phyloP scores from a whole-genome alignment of 2,329 filamentous ascomycete species.

The Gaeumannomyces sp. region DNA sequence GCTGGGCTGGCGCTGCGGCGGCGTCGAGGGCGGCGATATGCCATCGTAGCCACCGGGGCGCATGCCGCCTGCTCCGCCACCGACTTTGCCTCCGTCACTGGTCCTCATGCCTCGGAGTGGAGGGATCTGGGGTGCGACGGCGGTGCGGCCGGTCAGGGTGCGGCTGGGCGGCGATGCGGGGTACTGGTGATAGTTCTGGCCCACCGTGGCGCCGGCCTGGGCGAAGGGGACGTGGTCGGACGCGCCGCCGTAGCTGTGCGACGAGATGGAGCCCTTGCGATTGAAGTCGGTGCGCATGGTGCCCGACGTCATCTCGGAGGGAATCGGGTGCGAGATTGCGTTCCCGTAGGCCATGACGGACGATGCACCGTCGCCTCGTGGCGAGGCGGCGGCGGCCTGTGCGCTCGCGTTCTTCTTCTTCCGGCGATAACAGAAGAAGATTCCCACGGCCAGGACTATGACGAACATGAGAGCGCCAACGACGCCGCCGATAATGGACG shows the following conservation, averaged over 20 bases:
- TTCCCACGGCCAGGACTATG: constrained; percentile 31
- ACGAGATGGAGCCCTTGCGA: constrained; percentile 26
- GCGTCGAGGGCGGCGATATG: constrained; percentile 14
- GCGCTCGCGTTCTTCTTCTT: constrained; percentile 18
- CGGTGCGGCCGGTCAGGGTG: constrained; percentile 10
- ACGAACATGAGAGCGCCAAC: constrained; percentile 39
- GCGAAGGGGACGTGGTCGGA: constrained; percentile 10
- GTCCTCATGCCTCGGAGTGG: constrained; percentile 35
- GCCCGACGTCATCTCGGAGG: constrained; percentile 33
- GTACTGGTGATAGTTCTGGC: constrained; percentile 20
- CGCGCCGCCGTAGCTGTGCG: constrained; percentile 8
- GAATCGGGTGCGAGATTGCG: constrained; percentile 53
- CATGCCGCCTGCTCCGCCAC: no score
- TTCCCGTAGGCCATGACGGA: constrained; percentile 35
- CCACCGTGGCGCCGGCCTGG: constrained; percentile 9
- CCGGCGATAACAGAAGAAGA: constrained; percentile 31
- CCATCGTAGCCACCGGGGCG: constrained; percentile 9
- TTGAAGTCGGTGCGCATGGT: constrained; percentile 48
- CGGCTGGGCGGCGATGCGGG: constrained; percentile 20
- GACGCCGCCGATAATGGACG: constrained; percentile 41
- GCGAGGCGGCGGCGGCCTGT: constrained; percentile 6
- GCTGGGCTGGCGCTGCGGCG: constrained; percentile 35
- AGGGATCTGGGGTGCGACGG: constrained; percentile 13
- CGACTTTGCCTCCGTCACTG: constrained; percentile 18
- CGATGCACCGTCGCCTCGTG: constrained; percentile 12